Percentiles rank a stretch among this genome's conserved stretches.
These are phyloP conservation scores for Fallopia convolvulus DNA, from an alignment of 148 eudicot species.

Conservation along the genomic window DNA sequence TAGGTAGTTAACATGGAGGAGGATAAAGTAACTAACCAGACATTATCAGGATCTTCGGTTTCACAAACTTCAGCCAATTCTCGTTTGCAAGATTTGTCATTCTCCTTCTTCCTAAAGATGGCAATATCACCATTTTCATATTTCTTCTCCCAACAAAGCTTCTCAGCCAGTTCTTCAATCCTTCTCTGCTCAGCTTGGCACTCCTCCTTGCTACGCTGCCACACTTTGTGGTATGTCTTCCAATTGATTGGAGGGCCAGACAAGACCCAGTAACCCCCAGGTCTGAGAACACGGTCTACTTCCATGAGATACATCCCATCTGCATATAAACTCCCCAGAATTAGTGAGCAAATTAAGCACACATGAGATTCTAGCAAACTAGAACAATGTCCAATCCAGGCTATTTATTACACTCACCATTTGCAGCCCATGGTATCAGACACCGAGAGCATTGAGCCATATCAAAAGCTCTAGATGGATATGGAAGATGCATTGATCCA, in stretches of 20 bases:
- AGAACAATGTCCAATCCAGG: background rate
- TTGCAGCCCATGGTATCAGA: conserved; percentile 61
- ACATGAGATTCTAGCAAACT: background rate
- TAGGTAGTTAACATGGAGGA: background rate
- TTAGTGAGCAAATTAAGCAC: background rate
- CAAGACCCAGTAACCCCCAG: conserved; percentile 76
- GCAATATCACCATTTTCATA: conserved; percentile 78
- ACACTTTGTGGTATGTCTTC: conserved; percentile 52
- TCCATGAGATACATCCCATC: conserved; percentile 68
- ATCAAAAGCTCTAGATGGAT: conserved; percentile 70
- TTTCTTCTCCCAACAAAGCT: conserved; percentile 83
- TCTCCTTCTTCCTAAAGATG: conserved; percentile 51
- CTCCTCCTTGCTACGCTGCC: conserved; percentile 66
- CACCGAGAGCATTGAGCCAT: conserved; percentile 87
- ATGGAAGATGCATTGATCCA: conserved; percentile 64
- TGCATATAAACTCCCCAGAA: conserved; percentile 18
- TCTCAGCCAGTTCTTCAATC: conserved; percentile 59
- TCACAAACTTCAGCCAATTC: conserved; percentile 37
- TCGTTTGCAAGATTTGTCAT: conserved; percentile 43
- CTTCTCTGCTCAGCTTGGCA: conserved; percentile 47
- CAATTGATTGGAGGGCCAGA: conserved; percentile 83
- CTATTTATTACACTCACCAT: conserved; percentile 31
- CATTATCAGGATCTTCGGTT: conserved; percentile 51
- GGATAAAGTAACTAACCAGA: conserved; percentile 41
- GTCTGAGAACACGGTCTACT: conserved; percentile 77